Conservation (phyloP, 2,329 filamentous ascomycete genomes). For the Diaporthe ampelina region DNA sequence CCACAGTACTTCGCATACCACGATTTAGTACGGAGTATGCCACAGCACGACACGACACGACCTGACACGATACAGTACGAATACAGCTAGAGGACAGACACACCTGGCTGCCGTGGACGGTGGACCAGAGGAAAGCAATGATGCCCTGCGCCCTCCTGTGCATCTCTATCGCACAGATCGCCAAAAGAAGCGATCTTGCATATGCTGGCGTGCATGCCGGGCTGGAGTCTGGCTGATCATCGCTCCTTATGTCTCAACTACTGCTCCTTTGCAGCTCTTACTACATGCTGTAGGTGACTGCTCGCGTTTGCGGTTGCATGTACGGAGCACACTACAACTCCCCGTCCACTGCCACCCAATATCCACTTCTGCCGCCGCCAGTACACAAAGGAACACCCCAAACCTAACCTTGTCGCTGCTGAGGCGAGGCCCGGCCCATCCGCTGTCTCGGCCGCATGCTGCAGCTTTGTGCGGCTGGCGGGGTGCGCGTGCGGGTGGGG, state of each 20-base stretch:
- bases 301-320: background rate
- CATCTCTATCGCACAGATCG: conserved; percentile 26
- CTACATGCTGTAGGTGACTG: background rate
- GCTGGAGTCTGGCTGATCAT: conserved; percentile 25
- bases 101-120: background rate
- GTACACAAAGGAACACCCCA: conserved; percentile 1
- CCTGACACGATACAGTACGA: background rate
- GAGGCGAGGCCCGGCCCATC: conserved; percentile 34
- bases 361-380: conserved; percentile 13
- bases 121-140: background rate
- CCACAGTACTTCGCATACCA: background rate
- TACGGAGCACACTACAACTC: background rate
- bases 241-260: conserved; percentile 9
- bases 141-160: background rate
- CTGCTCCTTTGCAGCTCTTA: background rate
- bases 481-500: too few relatives aligned
- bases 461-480: conserved; percentile 28
- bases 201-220: conserved; percentile 28
- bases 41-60: background rate
- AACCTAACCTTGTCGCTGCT: conserved; percentile 13
- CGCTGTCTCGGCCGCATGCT: conserved; percentile 39
- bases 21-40: background rate
- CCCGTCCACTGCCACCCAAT: background rate
- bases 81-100: too few relatives aligned
- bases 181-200: conserved; percentile 37